Evolutionary conservation across 169 alveolate species (phyloP).

Genomic region (Sarcocystis neurona): DNA sequence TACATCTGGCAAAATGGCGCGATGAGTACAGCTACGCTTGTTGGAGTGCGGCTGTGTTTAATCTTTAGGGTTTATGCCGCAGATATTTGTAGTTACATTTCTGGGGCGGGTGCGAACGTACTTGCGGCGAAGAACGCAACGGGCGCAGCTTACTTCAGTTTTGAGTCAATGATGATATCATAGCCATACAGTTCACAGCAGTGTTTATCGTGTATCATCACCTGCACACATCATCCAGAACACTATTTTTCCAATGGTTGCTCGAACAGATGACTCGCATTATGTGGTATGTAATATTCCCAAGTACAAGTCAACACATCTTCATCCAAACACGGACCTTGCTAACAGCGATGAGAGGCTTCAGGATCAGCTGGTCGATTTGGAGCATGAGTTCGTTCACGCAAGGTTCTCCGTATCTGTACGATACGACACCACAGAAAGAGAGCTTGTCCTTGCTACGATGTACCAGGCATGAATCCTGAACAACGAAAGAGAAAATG

Average conservation of each 20-base stretch:
- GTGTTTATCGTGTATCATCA: slow-evolving; percentile 83
- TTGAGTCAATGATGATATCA: slow-evolving; percentile 89
- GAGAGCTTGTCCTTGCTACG: too few species aligned
- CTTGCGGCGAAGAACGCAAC: background rate
- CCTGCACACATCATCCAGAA: background rate
- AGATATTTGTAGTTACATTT: too few species aligned
- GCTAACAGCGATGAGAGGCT: slow-evolving; percentile 75
- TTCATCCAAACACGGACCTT: slow-evolving; percentile 66
- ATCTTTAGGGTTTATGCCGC: too few species aligned
- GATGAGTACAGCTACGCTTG: too few species aligned
- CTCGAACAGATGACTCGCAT: too few species aligned
- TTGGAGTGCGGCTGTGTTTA: too few species aligned
- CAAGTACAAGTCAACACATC: too few species aligned
- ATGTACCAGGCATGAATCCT: too few species aligned
- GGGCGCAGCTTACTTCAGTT: slow-evolving; percentile 31
- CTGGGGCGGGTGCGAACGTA: background rate
- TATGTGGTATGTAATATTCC: too few species aligned
- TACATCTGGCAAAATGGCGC: too few species aligned
- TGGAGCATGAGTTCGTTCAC: slow-evolving; percentile 79
- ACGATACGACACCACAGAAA: too few species aligned
- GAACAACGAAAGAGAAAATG: background rate
- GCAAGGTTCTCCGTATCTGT: slow-evolving; percentile 78
- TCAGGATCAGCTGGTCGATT: slow-evolving; percentile 63
- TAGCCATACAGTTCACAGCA: slow-evolving; percentile 91
- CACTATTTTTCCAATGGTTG: too few species aligned